Evolutionary conservation across 176 grass and related monocot genomes (phyloP).

Genomic region (Bothriochloa decipiens): DNA sequence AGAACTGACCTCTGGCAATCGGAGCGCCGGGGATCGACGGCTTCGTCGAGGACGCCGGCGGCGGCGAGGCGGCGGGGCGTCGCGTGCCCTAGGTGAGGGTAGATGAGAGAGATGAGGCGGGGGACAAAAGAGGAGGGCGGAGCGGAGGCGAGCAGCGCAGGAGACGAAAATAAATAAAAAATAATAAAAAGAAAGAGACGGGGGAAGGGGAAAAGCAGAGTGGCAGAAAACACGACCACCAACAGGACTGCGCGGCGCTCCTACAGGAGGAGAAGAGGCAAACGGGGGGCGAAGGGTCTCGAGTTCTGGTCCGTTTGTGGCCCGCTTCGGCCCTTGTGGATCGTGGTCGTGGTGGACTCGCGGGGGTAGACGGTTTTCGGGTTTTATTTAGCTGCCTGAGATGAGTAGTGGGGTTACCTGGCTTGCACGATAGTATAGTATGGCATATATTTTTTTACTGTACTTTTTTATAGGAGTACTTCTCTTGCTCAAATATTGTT

Average conservation of each 20-base stretch:
- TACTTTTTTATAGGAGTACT: too few relatives aligned
- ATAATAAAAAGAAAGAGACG: neutral
- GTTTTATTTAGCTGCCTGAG: too few relatives aligned
- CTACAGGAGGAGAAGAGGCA: too few relatives aligned
- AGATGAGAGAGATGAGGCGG: neutral
- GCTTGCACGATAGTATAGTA: too few relatives aligned
- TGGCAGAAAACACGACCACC: neutral
- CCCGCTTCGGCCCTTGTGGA: neutral
- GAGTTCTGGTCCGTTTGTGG: neutral
- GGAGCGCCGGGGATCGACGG: constrained; percentile 11
- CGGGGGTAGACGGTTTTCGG: too few relatives aligned
- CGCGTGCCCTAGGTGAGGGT: constrained; percentile 48
- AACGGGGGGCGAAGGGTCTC: neutral
- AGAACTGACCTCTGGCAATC: constrained; percentile 40
- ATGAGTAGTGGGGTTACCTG: too few relatives aligned
- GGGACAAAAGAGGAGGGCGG: neutral
- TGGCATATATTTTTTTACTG: too few relatives aligned
- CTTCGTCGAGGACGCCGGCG: neutral
- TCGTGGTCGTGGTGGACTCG: neutral
- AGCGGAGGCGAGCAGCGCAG: neutral
- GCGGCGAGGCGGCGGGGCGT: constrained; percentile 21
- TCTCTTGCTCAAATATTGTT: too few relatives aligned
- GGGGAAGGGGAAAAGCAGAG: neutral
- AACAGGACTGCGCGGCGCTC: neutral
- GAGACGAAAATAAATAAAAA: neutral